Conservation (phyloP, 2,329 filamentous ascomycete genomes). For the Colletotrichum spinosum region DNA sequence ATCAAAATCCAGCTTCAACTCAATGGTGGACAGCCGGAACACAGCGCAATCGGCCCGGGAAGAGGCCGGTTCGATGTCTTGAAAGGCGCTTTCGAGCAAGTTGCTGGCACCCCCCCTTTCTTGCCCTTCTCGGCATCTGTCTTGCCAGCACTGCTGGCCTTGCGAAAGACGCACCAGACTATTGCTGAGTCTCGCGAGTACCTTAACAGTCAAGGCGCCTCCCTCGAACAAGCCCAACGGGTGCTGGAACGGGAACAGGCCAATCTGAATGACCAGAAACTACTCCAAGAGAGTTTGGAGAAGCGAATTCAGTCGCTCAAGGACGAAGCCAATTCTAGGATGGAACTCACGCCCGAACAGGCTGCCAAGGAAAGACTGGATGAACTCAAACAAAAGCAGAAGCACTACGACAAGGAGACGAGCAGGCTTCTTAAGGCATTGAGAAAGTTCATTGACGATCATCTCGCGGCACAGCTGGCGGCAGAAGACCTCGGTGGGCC, state of each 20-base stretch:
- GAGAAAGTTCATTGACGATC: conserved; percentile 76
- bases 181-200: conserved; percentile 73
- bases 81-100: conserved; percentile 73
- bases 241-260: conserved; percentile 63
- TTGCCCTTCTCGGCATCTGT: conserved; percentile 76
- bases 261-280: conserved; percentile 65
- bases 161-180: conserved; percentile 74
- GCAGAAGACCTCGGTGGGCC: conserved; percentile 87
- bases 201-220: conserved; percentile 58
- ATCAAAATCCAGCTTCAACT: conserved; percentile 39
- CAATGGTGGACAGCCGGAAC: conserved; percentile 19
- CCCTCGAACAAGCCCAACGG: conserved; percentile 56
- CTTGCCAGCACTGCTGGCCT: conserved; percentile 77
- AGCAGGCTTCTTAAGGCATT: conserved; percentile 71
- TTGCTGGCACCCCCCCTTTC: conserved; percentile 71
- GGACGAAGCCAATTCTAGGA: conserved; percentile 66
- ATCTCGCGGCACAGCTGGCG: conserved; percentile 80
- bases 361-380: conserved; percentile 72
- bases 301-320: conserved; percentile 70
- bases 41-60: conserved; percentile 18
- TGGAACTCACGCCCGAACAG: conserved; percentile 70
- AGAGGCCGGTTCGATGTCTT: conserved; percentile 59
- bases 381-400: conserved; percentile 69
- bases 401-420: conserved; percentile 70
- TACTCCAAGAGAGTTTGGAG: conserved; percentile 64